These are phyloP conservation scores for Coemansia sp. DNA, from an alignment of 192 early-diverging fungal genomes.

Conservation along the genomic window DNA sequence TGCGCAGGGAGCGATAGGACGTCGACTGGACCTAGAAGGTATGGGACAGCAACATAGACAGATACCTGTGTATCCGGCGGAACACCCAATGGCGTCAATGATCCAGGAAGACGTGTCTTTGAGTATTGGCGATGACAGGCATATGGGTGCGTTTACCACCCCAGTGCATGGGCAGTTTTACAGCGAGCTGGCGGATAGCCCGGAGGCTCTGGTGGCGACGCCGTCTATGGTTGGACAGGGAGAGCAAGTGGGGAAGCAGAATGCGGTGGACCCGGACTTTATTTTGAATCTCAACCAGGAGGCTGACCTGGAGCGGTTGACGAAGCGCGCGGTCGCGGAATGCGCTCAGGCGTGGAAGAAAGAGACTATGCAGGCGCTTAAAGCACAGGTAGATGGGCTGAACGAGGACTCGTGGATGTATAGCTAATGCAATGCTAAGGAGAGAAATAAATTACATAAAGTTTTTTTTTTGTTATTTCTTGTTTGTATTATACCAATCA, in stretches of 20 bases:
- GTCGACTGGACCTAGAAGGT: constrained; percentile 5
- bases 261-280: constrained; percentile 36
- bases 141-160: constrained; percentile 1
- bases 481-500: background rate
- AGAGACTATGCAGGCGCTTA: constrained; percentile 24
- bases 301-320: constrained; percentile 38
- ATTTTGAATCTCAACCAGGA: constrained; percentile 45
- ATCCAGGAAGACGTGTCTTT: background rate
- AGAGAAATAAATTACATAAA: too few species aligned
- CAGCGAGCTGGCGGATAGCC: background rate
- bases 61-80: background rate
- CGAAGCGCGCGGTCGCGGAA: constrained; percentile 33
- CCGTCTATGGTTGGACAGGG: background rate
- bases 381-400: constrained; percentile 28
- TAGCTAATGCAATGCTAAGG: background rate
- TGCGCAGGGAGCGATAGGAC: background rate
- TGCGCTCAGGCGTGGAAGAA: constrained; percentile 20
- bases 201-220: background rate
- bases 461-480: too few species aligned
- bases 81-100: constrained; percentile 4
- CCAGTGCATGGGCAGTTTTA: background rate
- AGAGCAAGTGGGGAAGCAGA: background rate
- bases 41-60: background rate
- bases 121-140: background rate
- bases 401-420: constrained; percentile 47